phyloP scores from a whole-genome alignment of 179 eudicot genomes.

The Beta corolliflora region DNA sequence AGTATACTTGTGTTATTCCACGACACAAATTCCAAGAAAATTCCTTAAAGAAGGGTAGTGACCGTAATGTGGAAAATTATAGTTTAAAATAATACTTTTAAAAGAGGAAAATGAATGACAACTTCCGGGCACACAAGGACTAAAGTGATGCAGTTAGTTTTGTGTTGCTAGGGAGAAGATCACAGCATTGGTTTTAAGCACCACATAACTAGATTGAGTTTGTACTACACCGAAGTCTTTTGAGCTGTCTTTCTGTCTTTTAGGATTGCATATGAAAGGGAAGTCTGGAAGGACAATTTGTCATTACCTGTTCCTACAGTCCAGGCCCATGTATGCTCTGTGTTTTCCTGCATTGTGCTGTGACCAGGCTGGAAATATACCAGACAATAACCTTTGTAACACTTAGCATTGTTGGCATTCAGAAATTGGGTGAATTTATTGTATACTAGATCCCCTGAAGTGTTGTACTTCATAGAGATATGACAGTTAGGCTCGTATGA shows the following conservation, averaged over 20 bases:
- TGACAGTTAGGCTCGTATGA: too few species aligned
- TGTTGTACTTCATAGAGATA: neutral
- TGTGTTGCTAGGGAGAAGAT: too few species aligned
- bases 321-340: slow-evolving; percentile 20
- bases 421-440: neutral
- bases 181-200: neutral
- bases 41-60: neutral
- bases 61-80: neutral
- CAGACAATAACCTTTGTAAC: neutral
- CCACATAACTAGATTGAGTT: too few species aligned
- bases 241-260: neutral
- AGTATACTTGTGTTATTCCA: neutral
- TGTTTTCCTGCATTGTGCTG: slow-evolving; percentile 12
- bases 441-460: neutral
- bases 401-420: neutral
- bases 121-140: neutral
- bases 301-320: neutral
- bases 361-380: slow-evolving; percentile 23
- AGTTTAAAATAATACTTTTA: neutral
- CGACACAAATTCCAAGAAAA: neutral
- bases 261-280: neutral
- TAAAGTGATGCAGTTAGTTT: neutral
- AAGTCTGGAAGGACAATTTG: neutral
- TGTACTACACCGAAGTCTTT: too few species aligned
- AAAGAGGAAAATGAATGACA: neutral